phyloP scores from a whole-genome alignment of 2,329 filamentous ascomycete genomes.

The Herpotrichia juniperi region DNA sequence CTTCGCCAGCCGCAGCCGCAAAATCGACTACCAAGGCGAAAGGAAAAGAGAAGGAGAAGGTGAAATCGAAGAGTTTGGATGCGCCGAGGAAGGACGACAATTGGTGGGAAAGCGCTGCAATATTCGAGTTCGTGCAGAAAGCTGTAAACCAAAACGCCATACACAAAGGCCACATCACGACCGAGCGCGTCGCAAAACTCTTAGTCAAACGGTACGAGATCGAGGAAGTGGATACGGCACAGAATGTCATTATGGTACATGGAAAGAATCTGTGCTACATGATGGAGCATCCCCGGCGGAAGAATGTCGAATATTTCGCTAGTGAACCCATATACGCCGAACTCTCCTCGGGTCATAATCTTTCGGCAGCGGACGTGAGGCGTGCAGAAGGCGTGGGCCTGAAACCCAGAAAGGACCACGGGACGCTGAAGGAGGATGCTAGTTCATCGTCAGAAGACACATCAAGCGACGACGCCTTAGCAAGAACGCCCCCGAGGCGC shows the following conservation, averaged over 20 bases:
- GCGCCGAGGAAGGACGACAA: conserved; percentile 40
- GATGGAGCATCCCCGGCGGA: conserved; percentile 44
- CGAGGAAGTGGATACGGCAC: conserved; percentile 38
- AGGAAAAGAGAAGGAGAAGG: conserved; percentile 2
- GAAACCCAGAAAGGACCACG: conserved; percentile 34
- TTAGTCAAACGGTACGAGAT: conserved; percentile 45
- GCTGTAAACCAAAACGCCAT: conserved; percentile 40
- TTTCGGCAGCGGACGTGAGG: conserved; percentile 37
- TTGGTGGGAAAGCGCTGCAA: conserved; percentile 45
- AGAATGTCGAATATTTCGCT: conserved; percentile 33
- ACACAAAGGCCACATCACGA: conserved; percentile 33
- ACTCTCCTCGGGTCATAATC: conserved; percentile 28
- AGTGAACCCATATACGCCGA: conserved; percentile 42
- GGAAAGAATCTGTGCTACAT: conserved; percentile 45
- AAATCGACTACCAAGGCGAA: background rate
- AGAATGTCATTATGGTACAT: conserved; percentile 42
- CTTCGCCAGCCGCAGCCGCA: conserved; percentile 6
- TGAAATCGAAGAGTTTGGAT: background rate
- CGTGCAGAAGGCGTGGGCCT: conserved; percentile 37
- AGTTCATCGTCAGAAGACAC: conserved; percentile 24
- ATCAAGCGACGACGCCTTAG: conserved; percentile 25
- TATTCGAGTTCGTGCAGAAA: conserved; percentile 50
- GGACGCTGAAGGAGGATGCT: conserved; percentile 26
- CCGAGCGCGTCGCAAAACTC: conserved; percentile 40
- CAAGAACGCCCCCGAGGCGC: conserved; percentile 29